These are phyloP conservation scores for Chiua virens DNA, from an alignment of 768 basidiomycete species.

Conservation along the genomic window DNA sequence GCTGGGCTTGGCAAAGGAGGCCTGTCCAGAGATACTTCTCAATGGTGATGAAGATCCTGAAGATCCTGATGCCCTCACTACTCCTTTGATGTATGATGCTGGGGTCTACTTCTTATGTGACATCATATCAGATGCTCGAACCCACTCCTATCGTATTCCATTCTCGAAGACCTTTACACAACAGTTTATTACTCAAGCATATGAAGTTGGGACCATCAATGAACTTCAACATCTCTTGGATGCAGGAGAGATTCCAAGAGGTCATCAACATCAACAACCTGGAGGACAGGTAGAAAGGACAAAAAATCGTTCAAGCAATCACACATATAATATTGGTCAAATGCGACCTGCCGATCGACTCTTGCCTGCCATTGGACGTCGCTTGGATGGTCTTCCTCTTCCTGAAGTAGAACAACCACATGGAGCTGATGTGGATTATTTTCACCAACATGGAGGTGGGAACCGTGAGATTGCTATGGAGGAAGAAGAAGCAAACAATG, in stretches of 20 bases:
- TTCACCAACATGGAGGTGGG: not conserved
- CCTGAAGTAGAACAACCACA: not conserved
- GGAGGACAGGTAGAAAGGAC: not conserved
- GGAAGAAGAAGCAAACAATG: too few relatives aligned
- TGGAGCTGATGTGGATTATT: conserved; percentile 7
- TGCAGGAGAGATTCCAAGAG: not conserved
- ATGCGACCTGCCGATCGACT: not conserved
- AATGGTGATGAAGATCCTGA: not conserved
- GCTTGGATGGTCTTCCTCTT: not conserved
- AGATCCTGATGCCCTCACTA: not conserved
- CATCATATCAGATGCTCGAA: not conserved
- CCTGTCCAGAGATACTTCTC: not conserved
- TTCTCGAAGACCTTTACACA: not conserved
- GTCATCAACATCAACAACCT: too few relatives aligned
- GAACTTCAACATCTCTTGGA: not conserved
- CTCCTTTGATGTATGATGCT: conserved; percentile 6
- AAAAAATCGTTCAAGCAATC: too few relatives aligned
- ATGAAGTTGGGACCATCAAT: not conserved
- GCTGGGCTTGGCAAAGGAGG: not conserved
- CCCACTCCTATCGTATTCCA: not conserved
- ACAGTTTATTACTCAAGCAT: not conserved
- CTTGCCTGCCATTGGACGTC: not conserved
- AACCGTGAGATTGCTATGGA: not conserved
- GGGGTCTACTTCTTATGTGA: conserved; percentile 4
- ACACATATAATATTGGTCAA: not conserved